These are phyloP conservation scores for Phellinidium pouzarii DNA, from an alignment of 1,284 basidiomycete genomes.

Conservation along the genomic window DNA sequence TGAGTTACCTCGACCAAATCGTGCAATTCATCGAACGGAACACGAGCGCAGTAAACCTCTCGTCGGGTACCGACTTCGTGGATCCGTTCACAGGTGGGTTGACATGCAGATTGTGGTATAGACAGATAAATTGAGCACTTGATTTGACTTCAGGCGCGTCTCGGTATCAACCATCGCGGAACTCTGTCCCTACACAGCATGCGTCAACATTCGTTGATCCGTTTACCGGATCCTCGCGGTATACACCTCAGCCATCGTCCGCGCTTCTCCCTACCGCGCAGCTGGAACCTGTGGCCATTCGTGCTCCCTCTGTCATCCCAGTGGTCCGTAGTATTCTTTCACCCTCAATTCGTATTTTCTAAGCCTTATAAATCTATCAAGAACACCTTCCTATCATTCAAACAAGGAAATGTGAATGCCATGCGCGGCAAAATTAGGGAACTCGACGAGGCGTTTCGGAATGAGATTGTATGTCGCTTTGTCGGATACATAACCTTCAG, in stretches of 20 bases:
- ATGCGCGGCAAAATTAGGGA: slow-evolving; percentile 82
- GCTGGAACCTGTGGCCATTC: background rate
- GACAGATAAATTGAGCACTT: background rate
- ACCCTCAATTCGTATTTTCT: background rate
- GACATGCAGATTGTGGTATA: background rate
- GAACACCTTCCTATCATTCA: slow-evolving; percentile 66
- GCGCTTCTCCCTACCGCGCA: slow-evolving; percentile 7
- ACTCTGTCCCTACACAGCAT: slow-evolving; percentile 23
- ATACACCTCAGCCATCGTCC: slow-evolving; percentile 16
- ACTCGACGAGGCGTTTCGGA: slow-evolving; percentile 66
- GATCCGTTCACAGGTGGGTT: slow-evolving; percentile 86
- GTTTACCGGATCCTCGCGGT: slow-evolving; percentile 26
- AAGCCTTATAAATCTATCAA: no score
- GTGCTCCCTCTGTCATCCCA: slow-evolving; percentile 10
- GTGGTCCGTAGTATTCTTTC: slow-evolving; percentile 5
- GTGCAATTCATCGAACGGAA: slow-evolving; percentile 94
- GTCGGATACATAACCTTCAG: slow-evolving; percentile 3
- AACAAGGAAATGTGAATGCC: slow-evolving; percentile 82
- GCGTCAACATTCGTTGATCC: slow-evolving; percentile 25
- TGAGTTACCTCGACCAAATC: slow-evolving; percentile 84
- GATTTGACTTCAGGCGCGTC: slow-evolving; percentile 42
- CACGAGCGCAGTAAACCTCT: slow-evolving; percentile 70
- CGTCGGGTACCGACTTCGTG: slow-evolving; percentile 54
- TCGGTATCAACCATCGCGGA: slow-evolving; percentile 44
- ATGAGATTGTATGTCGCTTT: slow-evolving; percentile 50